These are phyloP conservation scores for Fusarium siculi DNA, from an alignment of 2,329 filamentous ascomycete genomes.

Conservation along the genomic window DNA sequence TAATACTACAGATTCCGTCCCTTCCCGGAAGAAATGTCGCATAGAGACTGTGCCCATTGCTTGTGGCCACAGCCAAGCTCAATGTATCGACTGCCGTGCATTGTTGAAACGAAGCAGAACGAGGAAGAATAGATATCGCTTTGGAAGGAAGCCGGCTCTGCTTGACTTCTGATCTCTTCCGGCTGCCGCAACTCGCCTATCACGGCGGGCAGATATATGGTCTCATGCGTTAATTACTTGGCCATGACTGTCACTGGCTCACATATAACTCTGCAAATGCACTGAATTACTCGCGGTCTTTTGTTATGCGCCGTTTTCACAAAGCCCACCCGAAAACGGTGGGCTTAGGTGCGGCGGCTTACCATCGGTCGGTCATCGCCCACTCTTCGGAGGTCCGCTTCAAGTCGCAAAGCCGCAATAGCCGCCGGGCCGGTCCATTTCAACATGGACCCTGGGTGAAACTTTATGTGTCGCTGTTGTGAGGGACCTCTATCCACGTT, in stretches of 20 bases:
- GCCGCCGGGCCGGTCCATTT: slow-evolving; percentile 45
- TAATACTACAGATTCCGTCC: slow-evolving; percentile 3
- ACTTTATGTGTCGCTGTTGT: slow-evolving; percentile 12
- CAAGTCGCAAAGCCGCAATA: slow-evolving; percentile 42
- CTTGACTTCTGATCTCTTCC: not conserved
- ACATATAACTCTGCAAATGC: not conserved
- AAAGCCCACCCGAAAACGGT: slow-evolving; percentile 21
- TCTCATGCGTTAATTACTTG: not conserved
- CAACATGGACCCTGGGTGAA: slow-evolving; percentile 19
- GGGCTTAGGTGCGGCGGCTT: slow-evolving; percentile 30
- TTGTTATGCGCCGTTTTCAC: slow-evolving; percentile 20
- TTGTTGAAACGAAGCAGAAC: slow-evolving; percentile 14
- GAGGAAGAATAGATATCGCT: not conserved
- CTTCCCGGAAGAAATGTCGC: slow-evolving; percentile 14
- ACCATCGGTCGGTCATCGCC: slow-evolving; percentile 35
- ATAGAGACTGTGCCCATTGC: not conserved
- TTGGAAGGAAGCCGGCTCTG: not conserved
- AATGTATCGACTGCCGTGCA: slow-evolving; percentile 2
- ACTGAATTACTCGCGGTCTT: slow-evolving; percentile 5
- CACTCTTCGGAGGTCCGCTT: slow-evolving; percentile 30
- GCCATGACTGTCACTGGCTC: not conserved
- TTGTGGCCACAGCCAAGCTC: slow-evolving; percentile 12
- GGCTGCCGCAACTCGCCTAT: not conserved
- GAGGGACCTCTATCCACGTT: not conserved
- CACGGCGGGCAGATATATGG: not conserved